Base-by-base conservation (phyloP, 2,329 filamentous ascomycete species). In the Plectosphaerella cucumerina region DNA sequence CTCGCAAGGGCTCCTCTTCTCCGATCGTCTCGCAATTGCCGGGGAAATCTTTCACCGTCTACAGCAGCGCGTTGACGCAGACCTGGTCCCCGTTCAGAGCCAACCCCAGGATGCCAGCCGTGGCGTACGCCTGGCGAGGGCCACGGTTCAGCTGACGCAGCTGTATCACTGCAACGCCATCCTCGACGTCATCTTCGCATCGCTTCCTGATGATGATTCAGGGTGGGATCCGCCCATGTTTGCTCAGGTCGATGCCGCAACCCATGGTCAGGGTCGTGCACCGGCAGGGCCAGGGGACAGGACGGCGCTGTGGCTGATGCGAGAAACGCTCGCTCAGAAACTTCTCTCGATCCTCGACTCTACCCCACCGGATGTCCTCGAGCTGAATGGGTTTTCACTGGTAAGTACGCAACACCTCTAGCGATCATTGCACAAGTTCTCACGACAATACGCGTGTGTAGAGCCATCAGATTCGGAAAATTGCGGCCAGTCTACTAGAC, bases 391-490 rank as follows among this genome's bases (percentile, higher is more conserved):
- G 8, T 44, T 44, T 17, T 44, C 43, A 9, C 17, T 31, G 22
- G 43, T 44, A 21, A 44, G 43, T 44, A 23, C 20, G n/a, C 39
- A 18, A 18, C 31, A 8, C 14, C 14, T 14, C 8, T 34, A 34
- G 14, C 8, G 8, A 14, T 34, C 31, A 34, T 9, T 34, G 8
- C 31, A 34, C 8, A 14, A 5, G 5, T 37, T 41, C 43, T 31
- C 21, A 44, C 22, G 26, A 5, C 15, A 20, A 6, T 20, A 10
- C 5, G 26, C 22, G 21, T 4, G 43, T 3, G 26, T 21, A 44
- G 43, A 44, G 12, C 22, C 43, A 44, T 44, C 43, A 44, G 22
- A 44, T 44, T 44, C 43, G 43, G 21, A 44, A 44, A 44, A 44
- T 44, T 6, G 43, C 43, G 5, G 43, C 43, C n/a, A 44, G 43